phyloP scores from a whole-genome alignment of 345 rosid genomes.

The Populus davidiana region DNA sequence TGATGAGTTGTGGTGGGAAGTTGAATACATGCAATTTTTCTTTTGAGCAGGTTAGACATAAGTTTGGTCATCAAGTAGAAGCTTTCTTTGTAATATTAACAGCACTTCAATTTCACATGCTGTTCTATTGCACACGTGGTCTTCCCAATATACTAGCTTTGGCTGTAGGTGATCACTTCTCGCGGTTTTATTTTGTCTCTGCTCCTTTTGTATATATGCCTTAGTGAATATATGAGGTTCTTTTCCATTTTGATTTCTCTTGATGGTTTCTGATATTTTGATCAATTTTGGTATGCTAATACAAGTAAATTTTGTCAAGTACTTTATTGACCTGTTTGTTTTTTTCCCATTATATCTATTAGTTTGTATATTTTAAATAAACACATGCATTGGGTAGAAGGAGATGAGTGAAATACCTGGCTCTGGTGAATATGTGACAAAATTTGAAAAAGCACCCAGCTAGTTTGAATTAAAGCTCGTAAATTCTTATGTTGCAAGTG shows the following conservation, averaged over 20 bases:
- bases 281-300: not conserved
- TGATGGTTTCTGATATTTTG: not conserved
- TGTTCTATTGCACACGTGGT: constrained; percentile 89
- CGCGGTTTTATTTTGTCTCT: constrained; percentile 8
- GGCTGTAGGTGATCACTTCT: constrained; percentile 66
- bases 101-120: constrained; percentile 81
- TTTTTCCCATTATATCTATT: too few species aligned
- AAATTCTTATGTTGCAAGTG: too few species aligned
- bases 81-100: constrained; percentile 83
- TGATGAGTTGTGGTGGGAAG: not conserved
- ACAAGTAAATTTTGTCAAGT: not conserved
- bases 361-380: too few species aligned
- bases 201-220: not conserved
- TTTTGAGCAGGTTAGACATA: constrained; percentile 58
- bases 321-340: not conserved
- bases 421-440: too few species aligned
- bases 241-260: not conserved
- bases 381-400: too few species aligned
- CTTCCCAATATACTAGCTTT: constrained; percentile 86
- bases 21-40: constrained; percentile 1
- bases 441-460: too few species aligned
- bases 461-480: too few species aligned
- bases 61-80: constrained; percentile 90
- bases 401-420: too few species aligned
- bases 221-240: not conserved